Evolutionary conservation across 2,329 filamentous ascomycete species (phyloP), one percentile per base, ranked within the genome.

Genomic region (Fusarium burgessii): DNA sequence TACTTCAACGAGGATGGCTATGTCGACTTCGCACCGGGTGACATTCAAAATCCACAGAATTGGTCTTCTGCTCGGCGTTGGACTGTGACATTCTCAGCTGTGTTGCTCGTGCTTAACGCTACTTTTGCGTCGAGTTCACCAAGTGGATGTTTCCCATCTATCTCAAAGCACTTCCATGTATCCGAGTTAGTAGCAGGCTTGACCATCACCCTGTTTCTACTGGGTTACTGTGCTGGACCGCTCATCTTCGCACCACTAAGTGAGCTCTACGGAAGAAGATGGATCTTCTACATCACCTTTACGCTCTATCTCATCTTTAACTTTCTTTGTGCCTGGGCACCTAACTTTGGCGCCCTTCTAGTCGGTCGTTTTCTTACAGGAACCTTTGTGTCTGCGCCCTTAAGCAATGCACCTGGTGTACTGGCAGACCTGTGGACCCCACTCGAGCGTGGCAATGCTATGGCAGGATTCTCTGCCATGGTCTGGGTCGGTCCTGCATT

Each of bases 371-470:
- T 89, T 36, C 91, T 95, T 60, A 92, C 93, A 66, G 93, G 92
- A 47, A 92, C 94, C 58, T 91, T 91, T 13, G 94, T 94, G 77
- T 93, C 90, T 27, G 92, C 93, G 0, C 92, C 93, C 3, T 93
- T 95, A 89, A 94, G 92, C 0, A 85, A 95, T 2, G 92, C 94
- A 8, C 93, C 92, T 47, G 93, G 93, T 13, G 94, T 92, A 2
- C 81, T 96, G 7, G 91, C 92, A 13, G 93, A 96, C 81, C 81
- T 95, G 17, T 95, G 92, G 91, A 88, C 82, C 51, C 92, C 90
- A 40, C 92, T 94, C 77, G 92, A 96, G 79, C 87, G 93, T 43
- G 93, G 92, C 71, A 90, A 94, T 4, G 92, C 93, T 9, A 95
- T 95, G 91, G 92, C 92, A 7, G 90, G 91, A 13, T 95, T 95